Evolutionary conservation across 1,284 basidiomycete species (phyloP).

Genomic region (Phylloporus sp.): DNA sequence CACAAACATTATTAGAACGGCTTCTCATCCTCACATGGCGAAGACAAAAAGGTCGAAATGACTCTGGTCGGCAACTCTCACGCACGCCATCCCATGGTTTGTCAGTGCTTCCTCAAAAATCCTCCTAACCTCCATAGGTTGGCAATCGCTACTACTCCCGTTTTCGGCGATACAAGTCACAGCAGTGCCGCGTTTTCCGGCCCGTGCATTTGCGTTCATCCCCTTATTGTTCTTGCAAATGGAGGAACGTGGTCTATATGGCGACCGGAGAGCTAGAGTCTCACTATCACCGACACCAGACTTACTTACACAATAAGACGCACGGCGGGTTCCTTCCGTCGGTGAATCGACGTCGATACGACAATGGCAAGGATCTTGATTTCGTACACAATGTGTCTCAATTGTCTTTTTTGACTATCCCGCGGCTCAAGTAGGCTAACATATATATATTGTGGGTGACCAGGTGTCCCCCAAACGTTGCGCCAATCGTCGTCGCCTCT

Average conservation of each 20-base stretch:
- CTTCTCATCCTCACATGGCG: too few species aligned
- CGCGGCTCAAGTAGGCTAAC: slow-evolving; percentile 1
- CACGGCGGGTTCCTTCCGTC: slow-evolving; percentile 1
- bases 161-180: too few species aligned
- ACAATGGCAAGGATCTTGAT: slow-evolving; percentile 2
- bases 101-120: too few species aligned
- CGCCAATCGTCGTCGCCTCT: slow-evolving; percentile 8
- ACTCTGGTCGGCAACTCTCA: too few species aligned
- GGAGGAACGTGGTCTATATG: neutral
- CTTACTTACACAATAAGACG: slow-evolving; percentile 5
- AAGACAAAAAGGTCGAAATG: too few species aligned
- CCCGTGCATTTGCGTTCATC: neutral
- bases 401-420: slow-evolving; percentile 23
- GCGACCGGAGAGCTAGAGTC: too few species aligned
- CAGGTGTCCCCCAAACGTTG: neutral
- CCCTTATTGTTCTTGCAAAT: slow-evolving; percentile 9
- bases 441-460: slow-evolving; percentile 27
- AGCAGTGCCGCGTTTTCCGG: too few species aligned
- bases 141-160: too few species aligned
- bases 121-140: too few species aligned
- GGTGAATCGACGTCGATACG: slow-evolving; percentile 6
- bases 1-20: too few species aligned
- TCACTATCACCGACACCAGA: too few species aligned
- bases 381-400: slow-evolving; percentile 6
- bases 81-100: too few species aligned